Conservation (phyloP, 2,329 filamentous ascomycete species). For the Monosporascus sp. region DNA sequence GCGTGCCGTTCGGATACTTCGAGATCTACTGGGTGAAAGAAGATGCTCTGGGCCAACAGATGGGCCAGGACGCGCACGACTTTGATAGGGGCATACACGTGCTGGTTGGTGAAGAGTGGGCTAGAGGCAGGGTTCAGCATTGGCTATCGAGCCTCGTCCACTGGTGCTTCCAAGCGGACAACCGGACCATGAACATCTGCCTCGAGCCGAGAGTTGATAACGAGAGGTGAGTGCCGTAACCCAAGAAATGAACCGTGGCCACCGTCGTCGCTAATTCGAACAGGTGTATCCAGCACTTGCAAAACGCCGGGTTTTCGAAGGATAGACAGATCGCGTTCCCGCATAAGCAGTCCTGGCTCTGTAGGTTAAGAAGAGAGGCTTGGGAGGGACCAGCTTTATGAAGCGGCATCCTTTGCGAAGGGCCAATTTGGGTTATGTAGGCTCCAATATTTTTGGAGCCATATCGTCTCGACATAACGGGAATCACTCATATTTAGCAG, state of each 20-base stretch:
- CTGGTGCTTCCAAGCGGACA: constrained; percentile 72
- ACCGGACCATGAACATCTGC: constrained; percentile 75
- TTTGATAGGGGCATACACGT: constrained; percentile 88
- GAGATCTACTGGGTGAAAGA: constrained; percentile 99
- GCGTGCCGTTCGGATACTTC: constrained; percentile 93
- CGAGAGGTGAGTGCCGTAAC: constrained; percentile 58
- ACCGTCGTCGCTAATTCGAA: constrained; percentile 27
- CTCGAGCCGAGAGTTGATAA: constrained; percentile 93
- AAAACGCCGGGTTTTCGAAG: constrained; percentile 73
- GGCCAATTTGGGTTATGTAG: too few relatives aligned
- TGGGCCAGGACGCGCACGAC: constrained; percentile 63
- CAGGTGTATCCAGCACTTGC: constrained; percentile 63
- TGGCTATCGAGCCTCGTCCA: constrained; percentile 90
- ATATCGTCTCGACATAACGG: too few relatives aligned
- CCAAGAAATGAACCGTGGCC: background rate
- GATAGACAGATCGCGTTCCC: constrained; percentile 82
- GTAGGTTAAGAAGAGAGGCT: constrained; percentile 71
- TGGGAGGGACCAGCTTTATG: constrained; percentile 66
- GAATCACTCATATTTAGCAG: too few relatives aligned
- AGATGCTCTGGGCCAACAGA: constrained; percentile 66
- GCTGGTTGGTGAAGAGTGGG: constrained; percentile 88
- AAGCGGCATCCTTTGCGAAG: background rate
- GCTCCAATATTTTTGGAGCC: too few relatives aligned
- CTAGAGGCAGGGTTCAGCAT: constrained; percentile 70
- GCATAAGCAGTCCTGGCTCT: constrained; percentile 87